phyloP scores from a whole-genome alignment of 1,284 basidiomycete genomes.

The Pterulicium gracile region DNA sequence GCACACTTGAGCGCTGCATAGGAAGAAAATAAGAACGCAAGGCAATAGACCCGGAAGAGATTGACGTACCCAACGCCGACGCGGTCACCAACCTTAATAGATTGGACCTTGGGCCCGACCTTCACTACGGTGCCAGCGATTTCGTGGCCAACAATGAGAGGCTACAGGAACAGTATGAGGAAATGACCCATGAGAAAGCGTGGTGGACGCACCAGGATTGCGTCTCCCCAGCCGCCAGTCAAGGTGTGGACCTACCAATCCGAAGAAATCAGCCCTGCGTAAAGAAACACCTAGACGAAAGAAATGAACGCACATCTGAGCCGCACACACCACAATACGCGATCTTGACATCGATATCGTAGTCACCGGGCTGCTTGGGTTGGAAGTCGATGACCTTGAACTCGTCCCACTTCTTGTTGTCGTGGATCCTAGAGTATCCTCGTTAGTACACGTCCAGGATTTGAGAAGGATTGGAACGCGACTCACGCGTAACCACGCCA shows the following conservation, averaged over 20 bases:
- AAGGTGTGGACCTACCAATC: conserved; percentile 37
- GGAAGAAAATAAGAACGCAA: conserved; percentile 1
- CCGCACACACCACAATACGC: conserved; percentile 35
- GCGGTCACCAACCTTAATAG: conserved; percentile 50
- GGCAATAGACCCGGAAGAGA: too few species aligned
- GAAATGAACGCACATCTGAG: conserved; percentile 28
- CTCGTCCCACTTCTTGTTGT: conserved; percentile 27
- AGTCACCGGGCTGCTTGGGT: conserved; percentile 22
- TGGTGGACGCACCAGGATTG: too few species aligned
- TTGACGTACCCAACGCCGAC: conserved; percentile 38
- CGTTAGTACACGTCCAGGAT: too few species aligned
- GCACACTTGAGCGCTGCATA: conserved; percentile 36
- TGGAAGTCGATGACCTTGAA: conserved; percentile 29
- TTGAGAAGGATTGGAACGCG: conserved; percentile 1
- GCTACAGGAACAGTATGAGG: too few species aligned
- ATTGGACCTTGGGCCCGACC: conserved; percentile 42
- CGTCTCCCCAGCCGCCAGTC: conserved; percentile 36
- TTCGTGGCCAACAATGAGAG: too few species aligned
- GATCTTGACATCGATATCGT: conserved; percentile 28
- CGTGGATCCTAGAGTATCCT: conserved; percentile 16
- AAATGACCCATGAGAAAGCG: too few species aligned
- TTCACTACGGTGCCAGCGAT: conserved; percentile 47
- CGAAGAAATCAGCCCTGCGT: background rate
- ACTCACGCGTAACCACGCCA: conserved; percentile 9
- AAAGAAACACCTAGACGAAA: background rate